Evolutionary conservation across 768 basidiomycete genomes (phyloP).

Genomic region (Lentinula edodes): DNA sequence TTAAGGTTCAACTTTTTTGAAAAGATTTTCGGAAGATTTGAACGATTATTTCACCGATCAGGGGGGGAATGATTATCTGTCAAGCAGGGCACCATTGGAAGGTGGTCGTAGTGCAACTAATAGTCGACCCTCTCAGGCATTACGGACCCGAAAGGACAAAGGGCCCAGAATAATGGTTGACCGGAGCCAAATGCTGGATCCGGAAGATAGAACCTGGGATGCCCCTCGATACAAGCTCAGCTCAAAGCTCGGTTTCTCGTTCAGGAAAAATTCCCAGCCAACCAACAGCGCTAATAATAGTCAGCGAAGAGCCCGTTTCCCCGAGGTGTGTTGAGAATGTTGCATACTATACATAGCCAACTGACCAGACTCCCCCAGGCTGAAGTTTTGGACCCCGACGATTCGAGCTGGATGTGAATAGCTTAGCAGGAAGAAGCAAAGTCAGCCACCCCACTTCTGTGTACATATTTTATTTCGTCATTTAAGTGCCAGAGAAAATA

Average conservation of each 20-base stretch:
- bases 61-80: neutral
- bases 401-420: neutral
- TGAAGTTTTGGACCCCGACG: neutral
- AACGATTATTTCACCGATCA: neutral
- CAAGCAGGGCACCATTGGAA: neutral
- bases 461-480: neutral
- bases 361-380: neutral
- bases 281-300: neutral
- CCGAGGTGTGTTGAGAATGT: neutral
- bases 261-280: neutral
- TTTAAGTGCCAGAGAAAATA: neutral
- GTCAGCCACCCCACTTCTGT: neutral
- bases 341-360: neutral
- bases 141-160: neutral
- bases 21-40: neutral
- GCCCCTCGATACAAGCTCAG: neutral
- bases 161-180: neutral
- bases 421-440: neutral
- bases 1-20: neutral
- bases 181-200: slow-evolving; percentile 24
- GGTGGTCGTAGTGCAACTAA: neutral
- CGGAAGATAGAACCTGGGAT: slow-evolving; percentile 35
- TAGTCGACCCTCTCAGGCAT: neutral
- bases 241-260: neutral
- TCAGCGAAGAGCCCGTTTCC: neutral